These are phyloP conservation scores for Lepidium aucheri DNA, from an alignment of 345 rosid genomes.

Conservation along the genomic window DNA sequence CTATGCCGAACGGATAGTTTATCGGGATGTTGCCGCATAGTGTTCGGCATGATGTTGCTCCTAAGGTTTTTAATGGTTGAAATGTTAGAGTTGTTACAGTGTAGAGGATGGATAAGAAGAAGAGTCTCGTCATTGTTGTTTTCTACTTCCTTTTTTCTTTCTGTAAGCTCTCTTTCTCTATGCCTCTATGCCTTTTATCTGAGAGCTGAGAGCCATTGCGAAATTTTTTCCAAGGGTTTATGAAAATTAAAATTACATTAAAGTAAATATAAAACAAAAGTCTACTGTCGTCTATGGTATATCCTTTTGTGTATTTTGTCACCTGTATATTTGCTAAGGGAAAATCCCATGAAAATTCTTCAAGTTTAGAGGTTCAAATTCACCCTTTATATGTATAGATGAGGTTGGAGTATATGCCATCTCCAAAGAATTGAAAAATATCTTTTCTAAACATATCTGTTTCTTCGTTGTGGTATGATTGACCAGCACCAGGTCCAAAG, in stretches of 20 bases:
- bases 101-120: slow-evolving; percentile 12
- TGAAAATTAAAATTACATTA: background rate
- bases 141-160: background rate
- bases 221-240: background rate
- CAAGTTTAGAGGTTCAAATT: no score
- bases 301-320: no score
- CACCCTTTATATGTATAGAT: no score
- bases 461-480: slow-evolving; percentile 30
- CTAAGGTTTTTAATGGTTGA: background rate
- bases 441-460: background rate
- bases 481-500: slow-evolving; percentile 66
- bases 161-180: background rate
- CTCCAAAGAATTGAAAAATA: background rate
- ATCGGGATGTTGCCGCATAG: slow-evolving; percentile 58
- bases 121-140: slow-evolving; percentile 11
- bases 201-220: background rate
- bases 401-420: no score
- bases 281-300: no score
- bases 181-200: background rate
- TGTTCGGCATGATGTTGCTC: slow-evolving; percentile 40
- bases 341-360: no score
- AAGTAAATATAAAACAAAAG: no score
- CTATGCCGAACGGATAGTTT: slow-evolving; percentile 76
- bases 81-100: slow-evolving; percentile 5
- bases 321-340: no score